Base-by-base conservation (phyloP, 495 filamentous ascomycete species). In the Jackrogersella minutella region DNA sequence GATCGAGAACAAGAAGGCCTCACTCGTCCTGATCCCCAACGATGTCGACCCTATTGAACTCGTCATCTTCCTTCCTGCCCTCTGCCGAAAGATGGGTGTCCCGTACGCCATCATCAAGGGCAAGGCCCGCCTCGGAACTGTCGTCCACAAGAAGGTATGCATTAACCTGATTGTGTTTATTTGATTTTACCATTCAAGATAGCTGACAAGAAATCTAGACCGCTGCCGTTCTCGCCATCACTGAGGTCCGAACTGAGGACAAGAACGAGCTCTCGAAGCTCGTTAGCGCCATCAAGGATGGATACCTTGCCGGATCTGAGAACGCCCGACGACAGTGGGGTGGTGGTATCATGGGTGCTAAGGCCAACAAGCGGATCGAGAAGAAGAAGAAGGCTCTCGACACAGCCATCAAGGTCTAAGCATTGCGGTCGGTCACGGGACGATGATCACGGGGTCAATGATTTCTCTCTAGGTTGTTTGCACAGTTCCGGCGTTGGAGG, bases 1-100 rank as follows among this genome's bases (percentile, higher is more conserved):
- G 69, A 93, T 99, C 78, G 96, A 99, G 90, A 98, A 97, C 87
- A 99, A 98, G 92, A 99, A 99, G 90, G 94, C 96, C 62, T 87
- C 90, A 57, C 85, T 99, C 69, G 96, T 99, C 77, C 86, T 99
- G 71, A 98, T 99, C 79, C 90, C 96, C 76, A 97, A 99, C 84
- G 96, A 99, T 79, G 96, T 99, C 75, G 96, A 99, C 86, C 96
- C 96, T 69, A 98, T 99, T 81, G 96, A 99, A 87, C 82, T 99
- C 73, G 96, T 99, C 79, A 90, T 98, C 82, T 99, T 96, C 92
- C 87, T 99, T 58, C 96, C 96, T 68, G 93, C 96, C 78, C 88
- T 99, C 74, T 99, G 96, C 90, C 89, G 92, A 81, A 99, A 99
- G 92, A 98, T 99, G 93, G 96, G 96, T 83, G 87, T 99, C 70